phyloP scores from a whole-genome alignment of 2,329 filamentous ascomycete genomes.

The Talaromyces sp. region DNA sequence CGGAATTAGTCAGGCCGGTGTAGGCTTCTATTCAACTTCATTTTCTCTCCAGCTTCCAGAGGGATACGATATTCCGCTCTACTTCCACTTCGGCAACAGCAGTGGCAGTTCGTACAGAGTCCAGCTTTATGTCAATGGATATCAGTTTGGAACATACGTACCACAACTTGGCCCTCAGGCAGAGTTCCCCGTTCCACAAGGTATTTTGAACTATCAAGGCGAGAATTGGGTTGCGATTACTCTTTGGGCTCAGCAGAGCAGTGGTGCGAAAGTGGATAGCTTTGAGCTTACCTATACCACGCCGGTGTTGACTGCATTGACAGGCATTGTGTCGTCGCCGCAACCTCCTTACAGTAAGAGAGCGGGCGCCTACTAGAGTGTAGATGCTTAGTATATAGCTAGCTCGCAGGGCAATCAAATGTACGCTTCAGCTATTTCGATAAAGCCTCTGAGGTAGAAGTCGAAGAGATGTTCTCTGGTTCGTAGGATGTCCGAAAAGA shows the following conservation, averaged over 20 bases:
- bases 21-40: slow-evolving; percentile 51
- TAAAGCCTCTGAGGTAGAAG: neutral
- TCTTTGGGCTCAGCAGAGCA: slow-evolving; percentile 62
- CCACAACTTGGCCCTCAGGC: slow-evolving; percentile 73
- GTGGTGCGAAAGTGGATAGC: slow-evolving; percentile 55
- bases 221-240: slow-evolving; percentile 66
- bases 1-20: slow-evolving; percentile 45
- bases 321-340: slow-evolving; percentile 44
- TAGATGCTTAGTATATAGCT: neutral
- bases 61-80: slow-evolving; percentile 55
- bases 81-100: slow-evolving; percentile 53
- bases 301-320: slow-evolving; percentile 51
- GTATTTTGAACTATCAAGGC: slow-evolving; percentile 67
- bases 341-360: slow-evolving; percentile 48
- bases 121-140: slow-evolving; percentile 70
- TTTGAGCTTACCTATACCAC: slow-evolving; percentile 50
- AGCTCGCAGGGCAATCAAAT: neutral
- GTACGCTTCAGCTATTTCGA: neutral
- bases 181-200: slow-evolving; percentile 67
- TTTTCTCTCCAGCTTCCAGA: slow-evolving; percentile 51
- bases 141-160: slow-evolving; percentile 65
- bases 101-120: slow-evolving; percentile 54
- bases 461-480: neutral
- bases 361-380: slow-evolving; percentile 49
- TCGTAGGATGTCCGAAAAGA: neutral